Evolutionary conservation across 2,329 filamentous ascomycete genomes (phyloP), one percentile per base, ranked within the genome.

Genomic region (Escovopsis weberi): DNA sequence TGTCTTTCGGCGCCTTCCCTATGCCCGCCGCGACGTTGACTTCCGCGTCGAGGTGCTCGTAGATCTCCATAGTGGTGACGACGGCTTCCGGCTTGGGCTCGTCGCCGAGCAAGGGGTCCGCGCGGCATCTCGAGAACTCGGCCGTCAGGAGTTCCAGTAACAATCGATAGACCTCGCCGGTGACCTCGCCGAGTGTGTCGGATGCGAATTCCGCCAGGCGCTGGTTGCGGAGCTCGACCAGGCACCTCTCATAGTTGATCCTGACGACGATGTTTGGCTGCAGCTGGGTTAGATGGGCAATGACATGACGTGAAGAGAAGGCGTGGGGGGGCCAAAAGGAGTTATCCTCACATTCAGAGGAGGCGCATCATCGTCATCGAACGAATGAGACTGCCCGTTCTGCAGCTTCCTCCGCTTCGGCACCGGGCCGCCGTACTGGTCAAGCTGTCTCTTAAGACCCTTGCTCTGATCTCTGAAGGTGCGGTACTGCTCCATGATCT

Each of bases 241-340:
- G 68, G 45, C 86, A 85, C 59, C 89, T 93, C 43, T 88, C 82
- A 54, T 85, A 81, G 56, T 94, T 95, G 43, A 95, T 69, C 26
- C 81, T 77, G 39, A 96, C 68, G 33, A 88, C 71, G 49, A 87
- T 68, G 45, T 82, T 74, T 40, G 77, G 73, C 80, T 93, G 55
- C 36, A 37, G 26, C 41, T 18, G 52, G 61, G 51, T 64, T 56
- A 49, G 39, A 46, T 12, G 9, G 26, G 26, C 9, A 9, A 6
- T 28, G n/a, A 36, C 23, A 8, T n/a, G 12, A 23, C 12, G 26
- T 11, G 19, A 12, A 28, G 15, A 4, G 38, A 26, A 2, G 26
- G 26, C 26, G 26, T 6, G 38, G n/a, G 8, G 28, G 5, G 39
- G 12, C n/a, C n/a, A n/a, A 28, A 9, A 9, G 26, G 26, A 9